These are phyloP conservation scores for Endotrypanum monterogeii DNA, from an alignment of 208 protist species.

Conservation along the genomic window DNA sequence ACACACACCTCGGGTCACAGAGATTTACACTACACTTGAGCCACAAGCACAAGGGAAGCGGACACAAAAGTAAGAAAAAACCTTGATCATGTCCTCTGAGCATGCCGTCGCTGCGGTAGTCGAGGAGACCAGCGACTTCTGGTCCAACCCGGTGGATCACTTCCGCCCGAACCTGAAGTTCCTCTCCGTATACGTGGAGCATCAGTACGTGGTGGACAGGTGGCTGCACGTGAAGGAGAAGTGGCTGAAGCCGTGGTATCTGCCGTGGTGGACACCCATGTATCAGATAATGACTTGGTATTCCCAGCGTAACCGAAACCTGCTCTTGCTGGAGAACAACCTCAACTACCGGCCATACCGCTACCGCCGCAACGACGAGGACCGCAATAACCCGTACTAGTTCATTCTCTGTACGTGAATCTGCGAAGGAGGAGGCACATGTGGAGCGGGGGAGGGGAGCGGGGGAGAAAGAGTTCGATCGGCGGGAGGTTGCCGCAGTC, in stretches of 20 bases:
- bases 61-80: conserved; percentile 1
- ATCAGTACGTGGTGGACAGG: conserved; percentile 75
- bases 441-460: not conserved
- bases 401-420: not conserved
- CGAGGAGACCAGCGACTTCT: conserved; percentile 65
- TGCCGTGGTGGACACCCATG: conserved; percentile 88
- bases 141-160: conserved; percentile 91
- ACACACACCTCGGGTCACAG: not conserved
- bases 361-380: conserved; percentile 89
- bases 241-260: conserved; percentile 80
- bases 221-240: conserved; percentile 82
- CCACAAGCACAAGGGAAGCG: not conserved
- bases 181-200: conserved; percentile 88
- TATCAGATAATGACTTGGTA: conserved; percentile 87
- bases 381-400: conserved; percentile 91
- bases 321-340: conserved; percentile 91
- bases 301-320: conserved; percentile 86
- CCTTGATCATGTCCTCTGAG: conserved; percentile 36
- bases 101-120: conserved; percentile 20
- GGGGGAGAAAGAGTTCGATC: no score
- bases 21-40: not conserved
- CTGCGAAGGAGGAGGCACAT: not conserved
- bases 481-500: not conserved
- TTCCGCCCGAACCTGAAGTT: conserved; percentile 90
- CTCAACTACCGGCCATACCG: conserved; percentile 91